Conservation (phyloP, 441 rosid species). For the Mallotus repandus region DNA sequence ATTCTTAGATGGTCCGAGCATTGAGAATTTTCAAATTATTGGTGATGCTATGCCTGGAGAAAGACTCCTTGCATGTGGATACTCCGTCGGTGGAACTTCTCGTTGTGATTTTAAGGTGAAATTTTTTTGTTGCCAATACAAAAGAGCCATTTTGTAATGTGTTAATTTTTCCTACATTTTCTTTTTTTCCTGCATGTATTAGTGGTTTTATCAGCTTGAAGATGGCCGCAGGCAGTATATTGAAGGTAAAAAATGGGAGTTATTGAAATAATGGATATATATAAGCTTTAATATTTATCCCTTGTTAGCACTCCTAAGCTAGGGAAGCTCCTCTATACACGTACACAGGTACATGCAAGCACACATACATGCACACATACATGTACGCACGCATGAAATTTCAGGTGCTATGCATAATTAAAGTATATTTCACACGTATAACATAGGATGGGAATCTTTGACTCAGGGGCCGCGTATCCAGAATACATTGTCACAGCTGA, state of each 20-base stretch:
- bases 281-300: too few relatives aligned
- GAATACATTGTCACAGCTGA: slow-evolving; percentile 96
- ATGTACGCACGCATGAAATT: too few relatives aligned
- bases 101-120: slow-evolving; percentile 86
- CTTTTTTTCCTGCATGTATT: not conserved
- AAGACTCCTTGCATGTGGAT: slow-evolving; percentile 93
- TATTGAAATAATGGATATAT: too few relatives aligned
- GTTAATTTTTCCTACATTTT: too few relatives aligned
- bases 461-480: slow-evolving; percentile 92
- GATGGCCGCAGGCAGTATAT: too few relatives aligned
- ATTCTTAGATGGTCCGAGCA: slow-evolving; percentile 76
- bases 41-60: slow-evolving; percentile 94
- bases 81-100: slow-evolving; percentile 84
- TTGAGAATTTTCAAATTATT: slow-evolving; percentile 87
- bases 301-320: too few relatives aligned
- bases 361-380: too few relatives aligned
- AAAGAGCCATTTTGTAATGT: too few relatives aligned
- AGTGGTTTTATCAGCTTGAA: slow-evolving; percentile 9
- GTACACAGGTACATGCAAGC: too few relatives aligned
- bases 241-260: too few relatives aligned
- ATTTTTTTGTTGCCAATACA: too few relatives aligned
- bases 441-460: slow-evolving; percentile 9
- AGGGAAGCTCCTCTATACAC: too few relatives aligned
- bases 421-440: slow-evolving; percentile 7
- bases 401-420: not conserved